Evolutionary conservation across 2,329 filamentous ascomycete genomes (phyloP), one percentile per base, ranked within the genome.

Genomic region (Fusarium haematococcum): DNA sequence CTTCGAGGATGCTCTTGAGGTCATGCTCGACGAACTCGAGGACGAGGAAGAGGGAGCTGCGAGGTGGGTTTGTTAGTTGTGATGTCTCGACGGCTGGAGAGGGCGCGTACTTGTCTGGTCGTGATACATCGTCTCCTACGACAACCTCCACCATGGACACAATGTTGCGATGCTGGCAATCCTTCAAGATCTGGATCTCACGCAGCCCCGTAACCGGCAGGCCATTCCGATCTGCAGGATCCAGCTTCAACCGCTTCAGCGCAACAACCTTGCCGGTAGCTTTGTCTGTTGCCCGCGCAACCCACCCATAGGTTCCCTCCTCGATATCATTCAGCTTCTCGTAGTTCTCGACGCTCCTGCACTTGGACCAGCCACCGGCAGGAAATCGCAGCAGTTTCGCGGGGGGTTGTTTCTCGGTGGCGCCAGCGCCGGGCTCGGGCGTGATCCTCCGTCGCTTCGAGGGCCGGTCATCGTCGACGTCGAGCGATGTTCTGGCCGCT

Each of bases 1-100:
- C 94, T 83, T 97, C 94, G 73, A 98, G 93, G 67, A 99, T 89
- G 65, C 93, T 94, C 84, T 97, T 97, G 67, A 99, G 91, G 80
- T 99, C 97, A 87, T 99, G 97, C 86, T 98, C 96, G 79, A 98
- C 88, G 83, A 98, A 99, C 81, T 98, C 95, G 88, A 99, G 96
- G 73, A 98, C 97, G 67, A 99, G 91, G 82, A 95, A 97, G 75
- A 98, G 93, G 33, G 83, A 84, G 85, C 92, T 95, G 82, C 16
- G 11, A 11, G 35, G 25, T 58, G 27, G 27, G 14, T 16, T 39
- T 18, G 54, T 58, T 82, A 77, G 18, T 27, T 61, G 23, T 37
- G 65, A 57, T 75, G 61, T n/a, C 35, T 35, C 9, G 27, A 27
- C 32, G 33, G 60, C 70, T 64, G 25, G 32, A 41, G 20, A n/a